Conservation (phyloP, 2,329 filamentous ascomycete species). For the Talaromyces sp. region DNA sequence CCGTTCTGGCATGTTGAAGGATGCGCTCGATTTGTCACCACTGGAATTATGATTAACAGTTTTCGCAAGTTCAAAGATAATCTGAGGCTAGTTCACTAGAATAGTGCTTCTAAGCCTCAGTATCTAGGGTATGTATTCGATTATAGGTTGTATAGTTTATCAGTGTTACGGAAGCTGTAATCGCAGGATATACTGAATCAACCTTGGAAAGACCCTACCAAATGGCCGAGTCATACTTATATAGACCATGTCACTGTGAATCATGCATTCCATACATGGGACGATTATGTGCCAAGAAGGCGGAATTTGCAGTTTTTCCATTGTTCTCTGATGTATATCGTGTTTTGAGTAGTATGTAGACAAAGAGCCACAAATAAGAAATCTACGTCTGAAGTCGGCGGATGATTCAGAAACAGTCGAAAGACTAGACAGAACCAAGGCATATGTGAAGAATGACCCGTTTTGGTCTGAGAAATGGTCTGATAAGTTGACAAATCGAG, state of each 20-base stretch:
- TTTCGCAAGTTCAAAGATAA: not conserved
- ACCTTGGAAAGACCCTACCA: not conserved
- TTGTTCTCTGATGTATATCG: not conserved
- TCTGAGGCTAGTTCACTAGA: not conserved
- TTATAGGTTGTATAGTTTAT: not conserved
- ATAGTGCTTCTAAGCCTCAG: not conserved
- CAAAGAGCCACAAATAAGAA: not conserved
- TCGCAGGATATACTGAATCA: not conserved
- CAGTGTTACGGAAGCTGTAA: not conserved
- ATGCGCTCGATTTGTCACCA: not conserved
- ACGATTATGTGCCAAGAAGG: not conserved
- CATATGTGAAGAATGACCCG: not conserved
- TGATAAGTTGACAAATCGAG: not conserved
- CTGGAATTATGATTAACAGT: not conserved
- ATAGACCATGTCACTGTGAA: not conserved
- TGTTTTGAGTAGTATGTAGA: not conserved
- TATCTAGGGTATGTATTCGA: not conserved
- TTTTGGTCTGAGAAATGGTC: not conserved
- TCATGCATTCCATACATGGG: not conserved
- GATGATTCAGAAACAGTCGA: not conserved
- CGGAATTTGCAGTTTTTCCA: not conserved
- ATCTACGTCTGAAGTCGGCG: not conserved
- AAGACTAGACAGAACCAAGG: not conserved
- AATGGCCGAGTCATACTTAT: not conserved
- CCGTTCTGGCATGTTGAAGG: not conserved